Evolutionary conservation across 2,329 filamentous ascomycete species (phyloP), one percentile per base, ranked within the genome.

Genomic region (Ophiostoma australiae): DNA sequence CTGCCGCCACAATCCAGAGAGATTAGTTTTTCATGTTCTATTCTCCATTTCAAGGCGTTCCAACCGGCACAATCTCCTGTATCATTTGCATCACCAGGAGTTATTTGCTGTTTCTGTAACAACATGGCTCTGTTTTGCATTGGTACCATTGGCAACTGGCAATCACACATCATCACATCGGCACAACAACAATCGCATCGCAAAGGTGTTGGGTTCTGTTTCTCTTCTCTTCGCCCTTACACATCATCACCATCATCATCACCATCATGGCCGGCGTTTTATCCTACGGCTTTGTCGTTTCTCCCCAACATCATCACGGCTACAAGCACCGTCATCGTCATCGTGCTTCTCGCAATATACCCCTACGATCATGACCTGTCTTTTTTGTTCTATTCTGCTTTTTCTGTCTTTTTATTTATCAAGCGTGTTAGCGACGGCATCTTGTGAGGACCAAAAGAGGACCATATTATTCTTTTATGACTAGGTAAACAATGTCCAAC

Each of bases 1-100:
- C 78, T 27, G 63, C 63, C n/a, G 63, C 63, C 20, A 35, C 63
- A 4, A n/a, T 66, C 2, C 33, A 39, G 63, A n/a, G 63, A 39
- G 63, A 66, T 31, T 66, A 66, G 63, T n/a, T 13, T 41, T 6
- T n/a, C n/a, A n/a, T n/a, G n/a, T n/a, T n/a, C n/a, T n/a, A n/a
- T n/a, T n/a, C n/a, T 13, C 1, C 39, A 37, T 23, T 63, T 63
- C 27, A 33, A 17, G 33, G 15, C 33, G 61, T 37, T 37, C 8
- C 17, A 48, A 48, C 44, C 20, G 44, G 44, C 44, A n/a, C 17
- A 20, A 39, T 48, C 7, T 7, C 2, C 0, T 48, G 44, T 48
- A 48, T 48, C 44, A 48, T 48, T 48, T 48, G 44, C 44, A 48
- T n/a, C 8, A 48, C 4, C 52, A 10, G 52, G 52, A 58, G 52